Base-by-base conservation (phyloP, 164 flowering plant genomes). In the Santalum album region DNA sequence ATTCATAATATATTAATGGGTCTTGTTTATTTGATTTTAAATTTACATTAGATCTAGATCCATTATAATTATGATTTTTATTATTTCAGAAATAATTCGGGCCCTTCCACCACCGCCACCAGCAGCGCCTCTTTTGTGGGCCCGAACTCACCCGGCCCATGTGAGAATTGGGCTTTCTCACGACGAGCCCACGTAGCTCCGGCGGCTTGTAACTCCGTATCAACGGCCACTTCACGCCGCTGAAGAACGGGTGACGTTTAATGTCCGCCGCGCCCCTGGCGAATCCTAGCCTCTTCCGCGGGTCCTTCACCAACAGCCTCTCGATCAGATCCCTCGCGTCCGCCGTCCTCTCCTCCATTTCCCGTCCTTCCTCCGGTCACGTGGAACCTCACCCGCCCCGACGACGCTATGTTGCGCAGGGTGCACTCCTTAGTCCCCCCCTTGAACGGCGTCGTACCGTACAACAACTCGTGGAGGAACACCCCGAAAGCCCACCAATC, bases 401-500 rank as follows among this genome's bases (percentile, higher is more conserved):
- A 51, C 10, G 82, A 73, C 7, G 75, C 82, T 62, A 90, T 90
- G 49, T 90, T 90, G 49, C 81, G 72, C 67, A 90, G 70, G 1
- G 97, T 90, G 39, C 57, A 51, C 69, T 81, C 85, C 50, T 87
- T 90, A 48, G 64, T 81, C n/a, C 39, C 70, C 18, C 97, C 97
- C 55, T 80, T 84, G 53, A 90, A 90, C 58, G 97, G 96, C 17
- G 98, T 85, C 51, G 69, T 64, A 4, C 98, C 98, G 67, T 76
- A 71, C 25, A 90, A 16, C 34, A 90, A 32, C 72, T 90, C 98
- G 71, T 83, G 79, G 0, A 90, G 10, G 55, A 90, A 80, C 15
- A 90, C 79, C 43, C 96, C 98, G 19, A 85, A 87, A 9, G 96
- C 92, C 98, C 98, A 90, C 97, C 97, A 90, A 60, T 90, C 95